These are phyloP conservation scores for Ogataea henricii DNA, from an alignment of 805 yeast species.

Conservation along the genomic window DNA sequence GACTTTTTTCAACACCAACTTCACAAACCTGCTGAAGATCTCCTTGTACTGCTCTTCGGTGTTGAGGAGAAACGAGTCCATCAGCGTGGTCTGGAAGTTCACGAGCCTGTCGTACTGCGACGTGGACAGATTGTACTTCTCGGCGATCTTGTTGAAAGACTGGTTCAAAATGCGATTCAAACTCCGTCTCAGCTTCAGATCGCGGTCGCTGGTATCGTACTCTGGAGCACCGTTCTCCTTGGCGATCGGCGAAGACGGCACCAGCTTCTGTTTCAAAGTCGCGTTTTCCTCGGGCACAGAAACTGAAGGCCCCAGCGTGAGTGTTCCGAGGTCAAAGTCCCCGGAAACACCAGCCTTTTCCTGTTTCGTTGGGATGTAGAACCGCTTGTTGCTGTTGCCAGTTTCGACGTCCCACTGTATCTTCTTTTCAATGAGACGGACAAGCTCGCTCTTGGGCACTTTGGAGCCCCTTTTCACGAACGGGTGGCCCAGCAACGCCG, in stretches of 20 bases:
- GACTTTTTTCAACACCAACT: conserved; percentile 32
- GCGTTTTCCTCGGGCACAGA: not conserved
- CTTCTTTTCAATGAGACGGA: conserved; percentile 45
- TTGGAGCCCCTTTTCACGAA: conserved; percentile 51
- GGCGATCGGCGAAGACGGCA: conserved; percentile 23
- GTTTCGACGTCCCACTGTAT: conserved; percentile 43
- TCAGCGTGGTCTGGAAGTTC: conserved; percentile 38
- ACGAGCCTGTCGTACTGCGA: conserved; percentile 50
- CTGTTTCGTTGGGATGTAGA: conserved; percentile 37
- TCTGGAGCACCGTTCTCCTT: conserved; percentile 3
- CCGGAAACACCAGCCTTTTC: conserved; percentile 1
- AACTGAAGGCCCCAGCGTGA: conserved; percentile 11
- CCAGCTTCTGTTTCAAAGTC: conserved; percentile 16
- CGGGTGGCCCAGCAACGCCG: conserved; percentile 59
- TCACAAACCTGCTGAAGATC: conserved; percentile 34
- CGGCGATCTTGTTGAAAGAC: conserved; percentile 45
- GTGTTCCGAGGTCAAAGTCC: conserved; percentile 16
- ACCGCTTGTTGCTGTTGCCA: conserved; percentile 29
- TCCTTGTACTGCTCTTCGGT: conserved; percentile 32
- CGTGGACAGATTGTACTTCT: conserved; percentile 54
- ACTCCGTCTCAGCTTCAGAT: conserved; percentile 26
- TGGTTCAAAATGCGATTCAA: conserved; percentile 42
- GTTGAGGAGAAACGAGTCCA: conserved; percentile 31
- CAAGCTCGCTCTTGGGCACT: conserved; percentile 35
- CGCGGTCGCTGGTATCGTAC: conserved; percentile 14